These are phyloP conservation scores for Oryza brachyantha DNA, from an alignment of 176 grass and related monocot genomes.

Conservation along the genomic window DNA sequence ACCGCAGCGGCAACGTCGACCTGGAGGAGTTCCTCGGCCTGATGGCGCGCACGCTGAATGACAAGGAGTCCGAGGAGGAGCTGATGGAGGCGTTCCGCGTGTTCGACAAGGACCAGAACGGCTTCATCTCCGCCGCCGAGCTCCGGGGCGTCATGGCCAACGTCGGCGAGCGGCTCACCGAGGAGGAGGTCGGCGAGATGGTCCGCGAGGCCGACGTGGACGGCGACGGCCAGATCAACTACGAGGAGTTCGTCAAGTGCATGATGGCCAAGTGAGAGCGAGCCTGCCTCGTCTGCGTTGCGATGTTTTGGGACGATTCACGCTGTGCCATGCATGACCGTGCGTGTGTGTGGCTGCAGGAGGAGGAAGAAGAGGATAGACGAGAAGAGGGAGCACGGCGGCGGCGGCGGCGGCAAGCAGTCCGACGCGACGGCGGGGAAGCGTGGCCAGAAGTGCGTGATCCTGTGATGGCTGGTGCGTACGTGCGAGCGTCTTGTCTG, in stretches of 20 bases:
- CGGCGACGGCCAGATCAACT: conserved; percentile 61
- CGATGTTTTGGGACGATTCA: too few species aligned
- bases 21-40: conserved; percentile 50
- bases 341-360: conserved; percentile 2
- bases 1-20: conserved; percentile 55
- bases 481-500: not conserved
- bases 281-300: too few species aligned
- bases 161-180: conserved; percentile 55
- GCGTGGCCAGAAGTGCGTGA: conserved; percentile 26
- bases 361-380: conserved; percentile 29
- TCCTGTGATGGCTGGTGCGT: conserved; percentile 42
- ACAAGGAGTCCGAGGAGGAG: conserved; percentile 59
- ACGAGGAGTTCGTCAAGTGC: conserved; percentile 73
- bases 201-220: conserved; percentile 57
- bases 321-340: too few species aligned
- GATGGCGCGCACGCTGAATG: conserved; percentile 54
- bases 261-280: conserved; percentile 73
- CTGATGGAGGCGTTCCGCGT: conserved; percentile 71
- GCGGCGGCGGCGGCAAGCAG: not conserved
- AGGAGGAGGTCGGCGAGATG: conserved; percentile 61
- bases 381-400: not conserved
- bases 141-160: conserved; percentile 65
- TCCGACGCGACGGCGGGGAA: not conserved
- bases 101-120: conserved; percentile 74
- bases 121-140: conserved; percentile 56